Conservation (phyloP, 192 early-diverging fungal genomes). For the Coemansia sp. region DNA sequence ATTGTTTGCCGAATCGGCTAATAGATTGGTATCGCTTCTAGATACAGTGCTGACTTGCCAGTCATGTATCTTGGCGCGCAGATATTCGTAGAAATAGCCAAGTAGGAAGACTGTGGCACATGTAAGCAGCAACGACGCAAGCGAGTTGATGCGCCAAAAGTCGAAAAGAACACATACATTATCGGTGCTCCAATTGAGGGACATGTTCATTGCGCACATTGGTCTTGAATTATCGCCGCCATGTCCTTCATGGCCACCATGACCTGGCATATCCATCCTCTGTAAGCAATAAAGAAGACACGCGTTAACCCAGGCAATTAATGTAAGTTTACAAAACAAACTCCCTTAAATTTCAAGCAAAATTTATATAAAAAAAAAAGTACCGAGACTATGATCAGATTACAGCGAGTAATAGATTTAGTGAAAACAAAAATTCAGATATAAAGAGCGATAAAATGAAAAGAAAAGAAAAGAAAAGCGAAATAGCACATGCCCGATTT, state of each 20-base stretch:
- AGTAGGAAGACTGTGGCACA: constrained; percentile 58
- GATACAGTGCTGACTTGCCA: constrained; percentile 39
- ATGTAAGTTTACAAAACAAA: neutral
- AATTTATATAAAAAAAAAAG: neutral
- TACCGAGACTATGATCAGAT: neutral
- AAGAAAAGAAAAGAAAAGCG: neutral
- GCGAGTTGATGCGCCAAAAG: constrained; percentile 70
- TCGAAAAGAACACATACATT: constrained; percentile 77
- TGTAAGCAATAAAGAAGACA: neutral
- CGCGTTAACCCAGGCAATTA: neutral
- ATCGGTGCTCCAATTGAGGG: constrained; percentile 74
- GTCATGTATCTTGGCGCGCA: constrained; percentile 36
- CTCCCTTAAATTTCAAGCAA: constrained; percentile 2
- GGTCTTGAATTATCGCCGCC: constrained; percentile 41
- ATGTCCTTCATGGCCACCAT: constrained; percentile 53
- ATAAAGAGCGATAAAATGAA: neutral
- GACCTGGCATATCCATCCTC: constrained; percentile 53
- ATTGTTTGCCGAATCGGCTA: constrained; percentile 23
- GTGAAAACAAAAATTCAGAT: neutral
- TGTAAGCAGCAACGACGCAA: constrained; percentile 59
- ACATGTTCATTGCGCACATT: constrained; percentile 69
- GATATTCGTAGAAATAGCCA: constrained; percentile 44
- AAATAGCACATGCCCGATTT: too few species aligned
- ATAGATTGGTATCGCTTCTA: neutral
- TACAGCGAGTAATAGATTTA: too few species aligned